phyloP scores from a whole-genome alignment of 352 stramenopile genomes.

The Globisporangium emineosum region DNA sequence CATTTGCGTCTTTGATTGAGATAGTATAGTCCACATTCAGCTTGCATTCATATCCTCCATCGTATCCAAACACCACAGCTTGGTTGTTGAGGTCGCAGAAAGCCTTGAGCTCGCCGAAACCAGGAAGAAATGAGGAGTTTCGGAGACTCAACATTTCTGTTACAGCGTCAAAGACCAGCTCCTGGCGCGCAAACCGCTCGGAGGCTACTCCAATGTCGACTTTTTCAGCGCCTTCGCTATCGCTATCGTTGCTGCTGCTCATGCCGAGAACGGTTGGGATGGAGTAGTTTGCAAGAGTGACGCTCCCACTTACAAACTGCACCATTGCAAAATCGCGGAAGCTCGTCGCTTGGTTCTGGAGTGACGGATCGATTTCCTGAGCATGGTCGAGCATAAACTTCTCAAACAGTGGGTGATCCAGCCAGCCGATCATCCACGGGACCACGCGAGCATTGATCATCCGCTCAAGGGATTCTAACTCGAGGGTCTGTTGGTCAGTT shows the following conservation, averaged over 20 bases:
- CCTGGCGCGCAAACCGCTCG: slow-evolving; percentile 31
- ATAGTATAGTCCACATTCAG: slow-evolving; percentile 27
- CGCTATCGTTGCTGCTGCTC: slow-evolving; percentile 3
- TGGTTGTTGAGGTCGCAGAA: slow-evolving; percentile 37
- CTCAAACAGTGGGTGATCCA: slow-evolving; percentile 37
- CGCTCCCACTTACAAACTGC: slow-evolving; percentile 48
- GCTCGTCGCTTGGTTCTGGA: not conserved
- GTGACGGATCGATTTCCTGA: slow-evolving; percentile 8
- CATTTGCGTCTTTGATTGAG: slow-evolving; percentile 16
- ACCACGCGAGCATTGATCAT: slow-evolving; percentile 30
- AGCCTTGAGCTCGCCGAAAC: slow-evolving; percentile 39
- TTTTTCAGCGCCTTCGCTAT: slow-evolving; percentile 3
- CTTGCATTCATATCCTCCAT: slow-evolving; percentile 20
- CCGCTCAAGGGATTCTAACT: slow-evolving; percentile 1
- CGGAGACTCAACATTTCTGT: slow-evolving; percentile 2
- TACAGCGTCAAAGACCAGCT: slow-evolving; percentile 24
- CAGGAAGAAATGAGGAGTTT: slow-evolving; percentile 20
- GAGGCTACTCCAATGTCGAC: slow-evolving; percentile 35
- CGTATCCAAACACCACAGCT: slow-evolving; percentile 34
- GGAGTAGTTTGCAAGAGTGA: slow-evolving; percentile 28
- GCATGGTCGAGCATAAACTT: slow-evolving; percentile 32
- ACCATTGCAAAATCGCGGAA: slow-evolving; percentile 31
- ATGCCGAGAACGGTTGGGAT: slow-evolving; percentile 17
- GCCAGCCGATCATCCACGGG: slow-evolving; percentile 38
- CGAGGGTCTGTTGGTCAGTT: not conserved